Evolutionary conservation across 2,329 filamentous ascomycete genomes (phyloP), one percentile per base, ranked within the genome.

Genomic region (Colletotrichum sidae): DNA sequence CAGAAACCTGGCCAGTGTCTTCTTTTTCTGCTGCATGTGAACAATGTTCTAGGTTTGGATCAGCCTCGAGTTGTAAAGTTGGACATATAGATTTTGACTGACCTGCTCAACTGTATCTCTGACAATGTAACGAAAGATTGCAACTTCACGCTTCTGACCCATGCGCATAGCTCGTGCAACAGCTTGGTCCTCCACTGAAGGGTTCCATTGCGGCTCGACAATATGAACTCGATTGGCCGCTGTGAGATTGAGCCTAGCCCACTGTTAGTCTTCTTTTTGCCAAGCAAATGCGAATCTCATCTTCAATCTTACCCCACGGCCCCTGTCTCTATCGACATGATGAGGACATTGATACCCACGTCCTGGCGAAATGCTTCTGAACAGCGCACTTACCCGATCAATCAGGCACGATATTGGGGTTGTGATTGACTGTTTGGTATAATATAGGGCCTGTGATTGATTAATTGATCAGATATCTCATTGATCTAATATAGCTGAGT

Each of bases 111-210:
- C 41, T 7, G 52, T 45, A 1, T 33, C 52, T 12, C 35, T 34
- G 25, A 15, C 13, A 8, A 55, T 10, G 25, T 37, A 55, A 11
- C 33, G 39, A 8, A 45, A 44, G 12, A 55, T 74, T 0, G 72
- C 72, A 12, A 76, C 73, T 33, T 72, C 68, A 39, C 61, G 60
- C 1, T 38, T 68, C 56, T 75, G 72, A 1, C 73, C 73, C 17
- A 75, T 67, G 10, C 73, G 67, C 35, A 75, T 69, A n/a, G 75
- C 71, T 10, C 73, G 68, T 0, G 72, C 70, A 0, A 76, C 59
- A 6, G 72, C 73, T 42, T 75, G 72, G 3, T 76, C 72, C 47
- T 76, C 72, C 1, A 74, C 51, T 0, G 71, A 74, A 8, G 73
- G 74, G 11, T 75, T 75, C 72, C 73, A 55, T 13, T 55, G 41